phyloP scores from a whole-genome alignment of 2,329 filamentous ascomycete genomes.

The Parafenestella ontariensis region DNA sequence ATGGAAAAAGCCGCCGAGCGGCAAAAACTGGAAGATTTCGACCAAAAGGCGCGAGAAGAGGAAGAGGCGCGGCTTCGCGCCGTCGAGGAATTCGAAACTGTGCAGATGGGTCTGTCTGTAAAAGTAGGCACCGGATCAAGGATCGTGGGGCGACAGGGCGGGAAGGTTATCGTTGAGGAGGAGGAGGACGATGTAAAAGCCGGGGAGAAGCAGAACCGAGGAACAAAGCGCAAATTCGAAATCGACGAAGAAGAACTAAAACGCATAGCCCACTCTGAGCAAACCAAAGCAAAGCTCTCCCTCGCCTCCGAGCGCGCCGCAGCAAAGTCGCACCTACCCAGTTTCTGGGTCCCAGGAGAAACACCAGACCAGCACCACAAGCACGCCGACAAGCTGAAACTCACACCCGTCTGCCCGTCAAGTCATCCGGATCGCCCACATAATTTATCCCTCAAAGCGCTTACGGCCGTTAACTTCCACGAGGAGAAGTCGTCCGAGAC shows the following conservation, averaged over 20 bases:
- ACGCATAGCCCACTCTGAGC: constrained; percentile 73
- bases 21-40: constrained; percentile 67
- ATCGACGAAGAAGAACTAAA: constrained; percentile 79
- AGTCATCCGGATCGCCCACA: constrained; percentile 73
- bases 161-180: constrained; percentile 54
- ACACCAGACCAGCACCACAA: constrained; percentile 68
- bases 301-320: constrained; percentile 74
- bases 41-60: constrained; percentile 66
- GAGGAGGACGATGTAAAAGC: constrained; percentile 43
- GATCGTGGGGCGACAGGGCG: constrained; percentile 52
- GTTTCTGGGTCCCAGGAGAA: constrained; percentile 91
- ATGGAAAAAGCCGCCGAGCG: constrained; percentile 71
- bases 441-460: constrained; percentile 75
- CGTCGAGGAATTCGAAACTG: constrained; percentile 81
- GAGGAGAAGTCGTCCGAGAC: constrained; percentile 68
- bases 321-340: constrained; percentile 74
- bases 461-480: constrained; percentile 79
- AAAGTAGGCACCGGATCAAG: constrained; percentile 46
- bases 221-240: constrained; percentile 78
- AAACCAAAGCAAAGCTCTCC: constrained; percentile 71
- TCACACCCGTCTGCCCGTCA: constrained; percentile 77
- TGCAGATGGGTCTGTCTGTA: constrained; percentile 70
- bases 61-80: constrained; percentile 74
- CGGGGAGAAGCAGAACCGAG: constrained; percentile 41
- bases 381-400: constrained; percentile 59